A percentile compares a stretch with the other conserved stretches of the same genome.
These are phyloP conservation scores for Elymus sibiricus DNA, from an alignment of 176 grass and related monocot genomes.

Conservation along the genomic window DNA sequence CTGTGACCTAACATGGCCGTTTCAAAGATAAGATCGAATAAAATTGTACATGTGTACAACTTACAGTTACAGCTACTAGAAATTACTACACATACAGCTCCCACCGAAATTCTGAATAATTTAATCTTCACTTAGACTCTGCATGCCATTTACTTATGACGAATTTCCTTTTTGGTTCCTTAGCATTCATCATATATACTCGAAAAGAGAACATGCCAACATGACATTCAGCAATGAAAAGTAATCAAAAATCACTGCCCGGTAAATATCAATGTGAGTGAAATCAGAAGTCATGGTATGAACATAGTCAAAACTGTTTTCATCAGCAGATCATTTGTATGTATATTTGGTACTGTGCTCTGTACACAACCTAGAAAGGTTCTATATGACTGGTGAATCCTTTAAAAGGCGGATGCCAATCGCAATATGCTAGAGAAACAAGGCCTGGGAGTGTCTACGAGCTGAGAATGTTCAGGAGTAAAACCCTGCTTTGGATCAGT, in stretches of 20 bases:
- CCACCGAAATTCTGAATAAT: neutral
- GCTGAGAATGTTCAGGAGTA: slow-evolving; percentile 50
- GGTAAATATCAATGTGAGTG: neutral
- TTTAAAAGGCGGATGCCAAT: slow-evolving; percentile 33
- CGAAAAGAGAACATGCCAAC: neutral
- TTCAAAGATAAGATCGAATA: neutral
- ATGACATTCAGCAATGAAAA: neutral
- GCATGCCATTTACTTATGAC: neutral
- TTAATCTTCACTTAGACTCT: neutral
- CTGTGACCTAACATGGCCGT: neutral
- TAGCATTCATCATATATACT: neutral
- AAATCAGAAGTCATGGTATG: neutral
- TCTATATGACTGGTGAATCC: neutral
- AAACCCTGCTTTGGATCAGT: slow-evolving; percentile 47
- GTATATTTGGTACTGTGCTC: slow-evolving; percentile 2
- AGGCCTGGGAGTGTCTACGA: neutral
- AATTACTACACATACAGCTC: neutral
- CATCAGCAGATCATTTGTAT: neutral
- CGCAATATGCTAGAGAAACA: neutral
- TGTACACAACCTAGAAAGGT: neutral
- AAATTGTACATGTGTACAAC: neutral
- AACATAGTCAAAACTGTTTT: slow-evolving; percentile 14
- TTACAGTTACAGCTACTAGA: neutral
- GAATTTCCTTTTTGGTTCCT: neutral
- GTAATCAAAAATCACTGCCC: neutral